These are phyloP conservation scores for Aulographum hederae DNA, from an alignment of 2,329 filamentous ascomycete genomes.

Conservation along the genomic window DNA sequence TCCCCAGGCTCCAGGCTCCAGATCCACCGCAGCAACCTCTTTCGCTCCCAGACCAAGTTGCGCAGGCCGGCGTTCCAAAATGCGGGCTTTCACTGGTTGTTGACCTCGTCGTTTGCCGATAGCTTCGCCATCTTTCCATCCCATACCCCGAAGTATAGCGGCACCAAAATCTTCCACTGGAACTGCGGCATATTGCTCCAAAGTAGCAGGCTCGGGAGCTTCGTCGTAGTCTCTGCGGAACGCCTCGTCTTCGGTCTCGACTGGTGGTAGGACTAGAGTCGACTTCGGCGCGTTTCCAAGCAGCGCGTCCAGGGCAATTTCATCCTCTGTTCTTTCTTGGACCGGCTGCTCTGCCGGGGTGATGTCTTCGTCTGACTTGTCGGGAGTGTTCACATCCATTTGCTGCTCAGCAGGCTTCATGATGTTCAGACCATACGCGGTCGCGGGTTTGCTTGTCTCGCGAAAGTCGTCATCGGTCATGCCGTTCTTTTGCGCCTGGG, in stretches of 20 bases:
- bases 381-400: slow-evolving; percentile 2
- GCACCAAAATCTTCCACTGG: slow-evolving; percentile 92
- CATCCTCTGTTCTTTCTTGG: slow-evolving; percentile 33
- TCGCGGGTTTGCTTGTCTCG: slow-evolving; percentile 1
- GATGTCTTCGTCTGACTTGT: slow-evolving; percentile 9
- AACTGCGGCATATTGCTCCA: slow-evolving; percentile 74
- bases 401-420: slow-evolving; percentile 14
- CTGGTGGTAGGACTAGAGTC: slow-evolving; percentile 19
- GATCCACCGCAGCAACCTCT: slow-evolving; percentile 42
- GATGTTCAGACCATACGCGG: slow-evolving; percentile 25
- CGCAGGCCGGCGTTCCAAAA: slow-evolving; percentile 54
- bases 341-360: slow-evolving; percentile 12
- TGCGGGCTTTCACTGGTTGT: slow-evolving; percentile 34
- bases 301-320: slow-evolving; percentile 30
- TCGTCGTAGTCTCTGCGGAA: slow-evolving; percentile 51
- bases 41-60: slow-evolving; percentile 81
- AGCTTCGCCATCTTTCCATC: slow-evolving; percentile 60
- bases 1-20: slow-evolving; percentile 68
- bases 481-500: slow-evolving; percentile 19
- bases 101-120: slow-evolving; percentile 31
- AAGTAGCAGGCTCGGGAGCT: slow-evolving; percentile 56
- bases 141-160: slow-evolving; percentile 80
- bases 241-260: slow-evolving; percentile 42
- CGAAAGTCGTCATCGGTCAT: slow-evolving; percentile 8
- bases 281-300: slow-evolving; percentile 19